Conservation (phyloP, 2,329 filamentous ascomycete genomes). For the Ascochyta rabiei region DNA sequence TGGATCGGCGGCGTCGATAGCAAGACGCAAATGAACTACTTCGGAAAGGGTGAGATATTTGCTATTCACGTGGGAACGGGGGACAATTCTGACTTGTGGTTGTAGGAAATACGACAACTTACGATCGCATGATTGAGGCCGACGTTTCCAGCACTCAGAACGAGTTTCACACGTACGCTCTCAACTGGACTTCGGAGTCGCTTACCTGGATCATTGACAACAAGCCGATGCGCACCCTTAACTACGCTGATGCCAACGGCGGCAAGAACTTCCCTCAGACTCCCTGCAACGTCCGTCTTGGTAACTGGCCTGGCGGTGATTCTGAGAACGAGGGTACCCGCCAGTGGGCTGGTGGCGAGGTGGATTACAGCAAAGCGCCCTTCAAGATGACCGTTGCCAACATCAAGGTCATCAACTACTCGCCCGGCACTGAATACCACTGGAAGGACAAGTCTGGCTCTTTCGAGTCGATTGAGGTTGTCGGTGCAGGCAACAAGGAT, state of each 20-base stretch:
- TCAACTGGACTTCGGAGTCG: slow-evolving; percentile 70
- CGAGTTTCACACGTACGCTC: slow-evolving; percentile 71
- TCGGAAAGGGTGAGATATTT: not conserved
- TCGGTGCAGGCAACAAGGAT: slow-evolving; percentile 41
- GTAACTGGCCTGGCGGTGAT: slow-evolving; percentile 57
- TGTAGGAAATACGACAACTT: slow-evolving; percentile 68
- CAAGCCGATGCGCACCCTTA: slow-evolving; percentile 66
- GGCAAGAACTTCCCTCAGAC: slow-evolving; percentile 75
- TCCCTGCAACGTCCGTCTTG: slow-evolving; percentile 65
- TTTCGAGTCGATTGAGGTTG: slow-evolving; percentile 57
- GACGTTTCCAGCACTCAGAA: slow-evolving; percentile 61
- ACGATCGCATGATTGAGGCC: slow-evolving; percentile 71
- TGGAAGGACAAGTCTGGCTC: slow-evolving; percentile 57
- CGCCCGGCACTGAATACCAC: slow-evolving; percentile 57
- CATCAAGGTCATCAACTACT: slow-evolving; percentile 60
- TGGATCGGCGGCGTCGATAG: slow-evolving; percentile 72
- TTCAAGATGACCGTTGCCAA: slow-evolving; percentile 60
- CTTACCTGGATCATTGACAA: slow-evolving; percentile 76
- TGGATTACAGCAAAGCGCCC: slow-evolving; percentile 55
- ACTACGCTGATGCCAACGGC: slow-evolving; percentile 61
- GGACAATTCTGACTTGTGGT: too few relatives aligned
- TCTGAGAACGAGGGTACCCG: slow-evolving; percentile 63
- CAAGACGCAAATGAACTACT: slow-evolving; percentile 67
- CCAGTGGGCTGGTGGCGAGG: slow-evolving; percentile 69
- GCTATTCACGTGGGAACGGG: too few relatives aligned